Percentiles rank a stretch among this genome's conserved stretches.
Conservation (phyloP, 192 early-diverging fungal species). For the Jimgerdemannia flammicorona region DNA sequence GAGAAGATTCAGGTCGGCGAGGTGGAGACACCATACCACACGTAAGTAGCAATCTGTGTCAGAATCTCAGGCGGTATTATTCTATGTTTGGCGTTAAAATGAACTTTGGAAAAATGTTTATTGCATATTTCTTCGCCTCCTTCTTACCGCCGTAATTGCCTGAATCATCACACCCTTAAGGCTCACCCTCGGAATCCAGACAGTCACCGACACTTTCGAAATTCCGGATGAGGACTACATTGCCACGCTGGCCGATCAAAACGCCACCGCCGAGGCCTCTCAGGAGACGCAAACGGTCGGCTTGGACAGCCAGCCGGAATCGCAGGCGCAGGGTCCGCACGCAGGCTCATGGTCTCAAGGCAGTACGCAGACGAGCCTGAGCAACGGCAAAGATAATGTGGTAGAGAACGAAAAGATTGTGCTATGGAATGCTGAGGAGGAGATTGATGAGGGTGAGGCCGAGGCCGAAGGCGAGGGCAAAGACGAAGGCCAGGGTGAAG, state of each 20-base stretch:
- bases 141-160: conserved; percentile 10
- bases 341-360: conserved; percentile 4
- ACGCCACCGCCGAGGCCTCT: conserved; percentile 6
- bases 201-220: conserved; percentile 10
- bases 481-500: background rate
- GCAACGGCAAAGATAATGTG: background rate
- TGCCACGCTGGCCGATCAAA: background rate
- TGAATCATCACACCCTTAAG: conserved; percentile 4
- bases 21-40: conserved; percentile 40
- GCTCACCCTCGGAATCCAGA: conserved; percentile 18
- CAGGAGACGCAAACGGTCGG: conserved; percentile 20
- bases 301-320: conserved; percentile 3
- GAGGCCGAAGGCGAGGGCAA: background rate
- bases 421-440: conserved; percentile 1
- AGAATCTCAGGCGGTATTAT: too few relatives aligned
- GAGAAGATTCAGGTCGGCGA: conserved; percentile 37
- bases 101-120: conserved; percentile 1
- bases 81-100: too few relatives aligned
- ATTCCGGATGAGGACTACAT: conserved; percentile 9
- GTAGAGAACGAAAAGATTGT: background rate
- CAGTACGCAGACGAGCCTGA: background rate
- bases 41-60: background rate
- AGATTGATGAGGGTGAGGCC: background rate
- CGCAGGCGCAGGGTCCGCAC: conserved; percentile 9
- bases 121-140: background rate